Conservation (phyloP, 2,329 filamentous ascomycete species). For the Anthostomella pinea region DNA sequence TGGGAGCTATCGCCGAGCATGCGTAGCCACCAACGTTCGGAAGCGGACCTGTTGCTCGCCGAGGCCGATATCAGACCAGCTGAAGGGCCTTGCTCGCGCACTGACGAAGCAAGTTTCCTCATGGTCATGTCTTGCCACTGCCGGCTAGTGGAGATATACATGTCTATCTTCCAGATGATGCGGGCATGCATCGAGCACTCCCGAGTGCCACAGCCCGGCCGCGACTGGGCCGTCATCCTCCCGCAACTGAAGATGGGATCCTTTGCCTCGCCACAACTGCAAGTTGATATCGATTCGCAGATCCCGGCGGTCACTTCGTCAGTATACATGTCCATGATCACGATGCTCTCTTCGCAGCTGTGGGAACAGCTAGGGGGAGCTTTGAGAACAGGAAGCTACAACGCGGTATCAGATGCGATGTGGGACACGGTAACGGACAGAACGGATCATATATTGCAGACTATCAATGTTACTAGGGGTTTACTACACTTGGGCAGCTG, state of each 20-base stretch:
- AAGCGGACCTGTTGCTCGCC: too few species aligned
- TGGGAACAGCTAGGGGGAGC: constrained; percentile 8
- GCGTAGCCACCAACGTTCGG: too few species aligned
- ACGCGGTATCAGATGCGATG: too few species aligned
- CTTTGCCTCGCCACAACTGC: constrained; percentile 5
- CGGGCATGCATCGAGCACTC: constrained; percentile 3
- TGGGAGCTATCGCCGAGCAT: too few species aligned
- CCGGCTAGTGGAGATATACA: constrained; percentile 11
- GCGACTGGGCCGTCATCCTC: constrained; percentile 5
- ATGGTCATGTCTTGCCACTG: constrained; percentile 13
- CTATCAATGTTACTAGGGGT: too few species aligned
- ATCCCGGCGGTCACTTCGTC: constrained; percentile 5
- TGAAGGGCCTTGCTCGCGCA: background rate
- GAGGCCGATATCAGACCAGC: too few species aligned
- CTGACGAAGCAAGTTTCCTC: constrained; percentile 9
- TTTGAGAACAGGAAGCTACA: constrained; percentile 2
- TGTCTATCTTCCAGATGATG: constrained; percentile 8
- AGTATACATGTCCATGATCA: constrained; percentile 8
- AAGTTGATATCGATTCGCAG: constrained; percentile 9
- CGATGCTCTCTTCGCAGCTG: constrained; percentile 6
- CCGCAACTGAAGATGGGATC: constrained; percentile 9
- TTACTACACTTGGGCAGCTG: too few species aligned
- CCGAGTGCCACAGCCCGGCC: background rate
- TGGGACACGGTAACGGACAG: too few species aligned
- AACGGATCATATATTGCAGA: too few species aligned